Evolutionary conservation across 352 stramenopile genomes (phyloP).

Genomic region (Pythium pectinolyticum): DNA sequence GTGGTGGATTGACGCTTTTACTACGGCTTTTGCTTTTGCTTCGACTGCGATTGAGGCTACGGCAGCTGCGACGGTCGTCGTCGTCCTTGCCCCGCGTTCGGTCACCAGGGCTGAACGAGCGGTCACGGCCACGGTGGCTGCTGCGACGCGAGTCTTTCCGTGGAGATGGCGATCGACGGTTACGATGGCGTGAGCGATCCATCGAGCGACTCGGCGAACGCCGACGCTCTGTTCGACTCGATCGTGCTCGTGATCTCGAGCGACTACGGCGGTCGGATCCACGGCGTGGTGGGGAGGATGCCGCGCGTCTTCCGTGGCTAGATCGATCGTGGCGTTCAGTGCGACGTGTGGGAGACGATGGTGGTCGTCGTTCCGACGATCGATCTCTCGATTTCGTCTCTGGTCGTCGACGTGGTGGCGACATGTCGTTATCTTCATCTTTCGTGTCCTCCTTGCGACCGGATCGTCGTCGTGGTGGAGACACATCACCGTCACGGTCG

Average conservation of each 20-base stretch:
- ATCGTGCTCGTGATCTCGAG: conserved; percentile 7
- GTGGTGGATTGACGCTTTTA: neutral
- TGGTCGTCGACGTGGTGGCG: conserved; percentile 10
- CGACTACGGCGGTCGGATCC: neutral
- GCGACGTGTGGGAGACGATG: neutral
- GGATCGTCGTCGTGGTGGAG: conserved; percentile 12
- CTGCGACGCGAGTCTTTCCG: conserved; percentile 26
- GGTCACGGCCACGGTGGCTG: conserved; percentile 6
- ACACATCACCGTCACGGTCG: conserved; percentile 13
- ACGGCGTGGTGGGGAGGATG: neutral
- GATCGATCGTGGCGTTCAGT: neutral
- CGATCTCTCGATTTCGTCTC: neutral
- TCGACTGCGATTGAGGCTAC: neutral
- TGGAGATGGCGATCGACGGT: conserved; percentile 28
- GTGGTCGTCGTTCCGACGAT: conserved; percentile 6
- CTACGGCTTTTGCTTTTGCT: conserved; percentile 11
- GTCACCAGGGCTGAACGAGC: conserved; percentile 1
- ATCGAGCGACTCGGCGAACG: neutral
- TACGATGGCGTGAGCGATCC: conserved; percentile 7
- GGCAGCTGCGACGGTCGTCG: conserved; percentile 6
- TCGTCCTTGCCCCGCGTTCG: neutral
- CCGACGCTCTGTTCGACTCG: neutral
- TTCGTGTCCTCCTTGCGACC: neutral
- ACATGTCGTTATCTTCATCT: conserved; percentile 7
- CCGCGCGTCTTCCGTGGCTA: neutral